Percentiles rank a stretch among this genome's conserved stretches.
phyloP scores from a whole-genome alignment of 306 rosid genomes.

The Cucurbita argyrosperma region DNA sequence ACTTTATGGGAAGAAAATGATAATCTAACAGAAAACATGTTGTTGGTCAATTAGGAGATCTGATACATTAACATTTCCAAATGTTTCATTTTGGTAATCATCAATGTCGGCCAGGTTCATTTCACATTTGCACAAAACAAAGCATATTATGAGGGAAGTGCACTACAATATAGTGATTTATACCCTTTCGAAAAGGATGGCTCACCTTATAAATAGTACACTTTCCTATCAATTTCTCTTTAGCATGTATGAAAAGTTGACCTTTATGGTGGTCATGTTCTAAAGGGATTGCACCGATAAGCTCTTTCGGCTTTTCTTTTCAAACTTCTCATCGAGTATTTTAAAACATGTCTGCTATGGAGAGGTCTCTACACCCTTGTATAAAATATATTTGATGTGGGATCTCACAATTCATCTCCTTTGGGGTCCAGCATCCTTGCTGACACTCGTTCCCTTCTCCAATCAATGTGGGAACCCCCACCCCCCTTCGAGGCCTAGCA shows the following conservation, averaged over 20 bases:
- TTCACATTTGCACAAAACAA: not conserved
- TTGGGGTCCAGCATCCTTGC: too few species aligned
- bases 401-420: too few species aligned
- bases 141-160: not conserved
- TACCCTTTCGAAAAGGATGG: slow-evolving; percentile 1
- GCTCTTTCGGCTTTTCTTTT: too few species aligned
- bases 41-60: not conserved
- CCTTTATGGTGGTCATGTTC: not conserved
- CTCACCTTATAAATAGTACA: not conserved
- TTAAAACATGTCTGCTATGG: too few species aligned
- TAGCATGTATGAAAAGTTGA: not conserved
- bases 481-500: too few species aligned
- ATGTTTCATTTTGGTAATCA: not conserved
- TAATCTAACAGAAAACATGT: not conserved
- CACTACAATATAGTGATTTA: slow-evolving; percentile 3
- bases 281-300: not conserved
- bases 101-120: slow-evolving; percentile 4
- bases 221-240: not conserved
- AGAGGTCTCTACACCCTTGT: too few species aligned
- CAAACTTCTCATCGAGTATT: too few species aligned
- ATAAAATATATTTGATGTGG: too few species aligned
- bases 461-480: too few species aligned
- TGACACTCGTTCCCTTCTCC: too few species aligned
- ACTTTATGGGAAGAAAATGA: not conserved
- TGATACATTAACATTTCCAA: not conserved